Evolutionary conservation across 1,284 basidiomycete species (phyloP), one percentile per base, ranked within the genome.

Genomic region (Ganoderma leucocontextum): DNA sequence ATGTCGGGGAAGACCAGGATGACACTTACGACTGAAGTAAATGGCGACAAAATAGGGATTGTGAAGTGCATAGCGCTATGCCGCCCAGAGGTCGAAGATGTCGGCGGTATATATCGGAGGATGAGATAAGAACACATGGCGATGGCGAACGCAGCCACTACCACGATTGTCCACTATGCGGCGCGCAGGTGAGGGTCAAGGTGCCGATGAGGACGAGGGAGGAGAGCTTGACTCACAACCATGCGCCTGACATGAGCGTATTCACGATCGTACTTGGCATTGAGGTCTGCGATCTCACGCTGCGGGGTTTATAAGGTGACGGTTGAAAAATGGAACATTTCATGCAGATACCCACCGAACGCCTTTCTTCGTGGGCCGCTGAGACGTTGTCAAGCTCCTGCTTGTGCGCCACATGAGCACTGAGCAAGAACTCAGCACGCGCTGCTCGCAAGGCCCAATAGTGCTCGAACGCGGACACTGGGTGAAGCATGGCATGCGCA

Each of bases 11-110:
- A 17, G 17, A 81, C 86, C 64, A 64, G 13, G 8, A 35, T 22
- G n/a, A 17, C 1, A 41, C 58, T 25, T 29, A 91, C 90, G 71
- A 91, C 89, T 3, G 89, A 91, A 2, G 89, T 85, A 72, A 91
- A 91, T 0, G 90, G 89, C 0, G 90, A 91, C 22, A 91, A 74
- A 6, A 91, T 86, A 4, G 89, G 89, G n/a, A 91, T 87, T 0
- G 90, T 91, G 74, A 90, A 89, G 74, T 91, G 89, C 0, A 83
- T 80, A 0, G 86, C 78, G 17, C 78, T 75, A 19, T 76, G 73
- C 77, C 78, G 79, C 68, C 74, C 76, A 8, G 76, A 71, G 6
- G 73, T 86, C 4, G 57, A 38, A 12, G 47, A n/a, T 4, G 3
- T 6, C 6, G 60, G 13, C 0, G 39, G 57, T 36, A 63, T 25